Base-by-base conservation (phyloP, 2,329 filamentous ascomycete species). In the Cladosporium sphaerospermum region DNA sequence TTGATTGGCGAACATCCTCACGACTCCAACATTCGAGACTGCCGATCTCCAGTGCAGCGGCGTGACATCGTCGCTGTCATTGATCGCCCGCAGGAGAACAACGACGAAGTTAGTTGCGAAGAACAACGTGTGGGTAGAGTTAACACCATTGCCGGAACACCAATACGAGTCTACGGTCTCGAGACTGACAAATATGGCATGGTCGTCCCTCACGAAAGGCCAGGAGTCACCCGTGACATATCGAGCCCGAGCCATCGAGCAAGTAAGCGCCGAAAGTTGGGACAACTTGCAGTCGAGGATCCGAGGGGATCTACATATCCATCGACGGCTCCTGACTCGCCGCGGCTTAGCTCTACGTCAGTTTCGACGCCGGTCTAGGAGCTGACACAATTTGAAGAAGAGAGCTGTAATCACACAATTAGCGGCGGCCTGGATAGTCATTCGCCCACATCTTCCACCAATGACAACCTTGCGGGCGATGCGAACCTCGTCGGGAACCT, bases 321-420 rank as follows among this genome's bases (percentile, higher is more conserved):
- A 44, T 23, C 41, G 41, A 44, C 41, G 23, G 31, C 9, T 32
- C 43, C 18, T n/a, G 13, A n/a, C n/a, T 32, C 43, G 13, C 43
- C 13, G 31, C 43, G 34, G 43, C 31, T n/a, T 18, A 45, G n/a
- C 18, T 45, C 31, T 32, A 32, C 43, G 14, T 34, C 43, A 16
- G 43, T 19, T 33, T 45, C 13, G 10, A 45, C 43, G n/a, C 23
- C 31, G 11, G 43, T 10, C 31, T 45, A 28, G 11, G 31, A 45
- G 31, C 13, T 45, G 43, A 45, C 43, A 32, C 28, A 45, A 32
- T 45, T 45, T 9, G 43, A 45, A 45, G 43, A 45, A 45, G 43
- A 34, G 28, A 45, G 43, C 43, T 33, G 19, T 4, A 32, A 44
- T n/a, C 13, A 23, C 41, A n/a, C 41, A n/a, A 3, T 23, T 14